A percentile compares a stretch with the other conserved stretches of the same genome.
Evolutionary conservation across 2,329 filamentous ascomycete genomes (phyloP).

Genomic region (Cercospora citrullina): DNA sequence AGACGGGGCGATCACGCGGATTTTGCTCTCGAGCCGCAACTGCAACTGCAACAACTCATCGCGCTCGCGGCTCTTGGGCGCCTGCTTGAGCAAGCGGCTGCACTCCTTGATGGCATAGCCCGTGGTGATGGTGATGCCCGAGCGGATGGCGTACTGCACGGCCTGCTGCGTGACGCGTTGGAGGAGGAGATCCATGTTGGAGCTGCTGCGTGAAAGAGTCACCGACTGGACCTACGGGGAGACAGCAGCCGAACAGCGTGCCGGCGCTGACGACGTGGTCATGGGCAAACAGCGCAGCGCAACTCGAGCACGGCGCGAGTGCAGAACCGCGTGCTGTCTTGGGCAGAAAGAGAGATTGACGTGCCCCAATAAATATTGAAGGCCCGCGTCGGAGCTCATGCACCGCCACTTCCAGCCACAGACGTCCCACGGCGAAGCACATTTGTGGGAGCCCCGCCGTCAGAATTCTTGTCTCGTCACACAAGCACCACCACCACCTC

Average conservation of each 20-base stretch:
- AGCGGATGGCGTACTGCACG: slow-evolving; percentile 88
- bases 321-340: neutral
- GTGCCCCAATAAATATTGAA: neutral
- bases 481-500: neutral
- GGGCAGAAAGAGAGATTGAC: neutral
- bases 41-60: slow-evolving; percentile 73
- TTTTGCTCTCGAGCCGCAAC: slow-evolving; percentile 76
- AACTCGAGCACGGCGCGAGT: neutral
- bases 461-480: neutral
- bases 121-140: slow-evolving; percentile 81
- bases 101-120: slow-evolving; percentile 83
- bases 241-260: neutral
- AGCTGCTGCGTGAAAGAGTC: neutral
- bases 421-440: neutral
- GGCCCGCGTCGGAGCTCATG: neutral
- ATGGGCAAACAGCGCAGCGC: neutral
- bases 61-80: slow-evolving; percentile 66
- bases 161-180: slow-evolving; percentile 72
- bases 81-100: slow-evolving; percentile 71
- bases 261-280: neutral
- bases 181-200: slow-evolving; percentile 68
- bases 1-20: slow-evolving; percentile 86
- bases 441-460: neutral
- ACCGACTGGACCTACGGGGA: neutral
- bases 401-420: neutral